These are phyloP conservation scores for Musa troglodytarum DNA, from an alignment of 176 grass and related monocot genomes.

Conservation along the genomic window DNA sequence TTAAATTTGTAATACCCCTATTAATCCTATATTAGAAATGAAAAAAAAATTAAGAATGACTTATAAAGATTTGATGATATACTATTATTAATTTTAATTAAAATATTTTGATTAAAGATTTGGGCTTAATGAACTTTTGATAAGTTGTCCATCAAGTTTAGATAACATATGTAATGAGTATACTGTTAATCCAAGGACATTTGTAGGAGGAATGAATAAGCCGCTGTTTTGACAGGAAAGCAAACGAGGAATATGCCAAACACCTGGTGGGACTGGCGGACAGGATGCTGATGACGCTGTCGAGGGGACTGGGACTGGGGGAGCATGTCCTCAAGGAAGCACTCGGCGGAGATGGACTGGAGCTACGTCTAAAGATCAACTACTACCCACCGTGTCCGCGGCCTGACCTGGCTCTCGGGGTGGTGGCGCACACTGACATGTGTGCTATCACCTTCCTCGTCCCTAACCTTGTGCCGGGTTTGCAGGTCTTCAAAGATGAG, in stretches of 20 bases:
- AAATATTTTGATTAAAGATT: no score
- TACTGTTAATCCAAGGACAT: no score
- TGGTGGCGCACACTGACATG: slow-evolving; percentile 63
- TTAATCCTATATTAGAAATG: no score
- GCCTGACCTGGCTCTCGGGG: slow-evolving; percentile 52
- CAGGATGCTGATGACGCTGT: slow-evolving; percentile 37
- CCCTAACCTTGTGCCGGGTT: slow-evolving; percentile 50
- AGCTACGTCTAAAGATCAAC: slow-evolving; percentile 46
- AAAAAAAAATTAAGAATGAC: no score
- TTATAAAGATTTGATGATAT: no score
- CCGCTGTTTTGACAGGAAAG: slow-evolving; percentile 15
- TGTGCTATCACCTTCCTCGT: slow-evolving; percentile 49
- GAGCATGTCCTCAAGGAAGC: slow-evolving; percentile 29
- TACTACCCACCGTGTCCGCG: slow-evolving; percentile 63
- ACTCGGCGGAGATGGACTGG: slow-evolving; percentile 35
- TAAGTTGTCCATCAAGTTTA: no score
- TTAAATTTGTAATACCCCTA: no score
- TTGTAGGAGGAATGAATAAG: no score
- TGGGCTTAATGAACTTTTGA: no score
- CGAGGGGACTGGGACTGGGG: slow-evolving; percentile 30
- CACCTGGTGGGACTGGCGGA: slow-evolving; percentile 33
- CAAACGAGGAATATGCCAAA: slow-evolving; percentile 47
- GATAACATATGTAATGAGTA: no score
- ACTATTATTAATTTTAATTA: no score
- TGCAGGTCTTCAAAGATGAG: slow-evolving; percentile 50